phyloP scores from a whole-genome alignment of 805 yeast genomes.

The Suhomyces xylopsoci region DNA sequence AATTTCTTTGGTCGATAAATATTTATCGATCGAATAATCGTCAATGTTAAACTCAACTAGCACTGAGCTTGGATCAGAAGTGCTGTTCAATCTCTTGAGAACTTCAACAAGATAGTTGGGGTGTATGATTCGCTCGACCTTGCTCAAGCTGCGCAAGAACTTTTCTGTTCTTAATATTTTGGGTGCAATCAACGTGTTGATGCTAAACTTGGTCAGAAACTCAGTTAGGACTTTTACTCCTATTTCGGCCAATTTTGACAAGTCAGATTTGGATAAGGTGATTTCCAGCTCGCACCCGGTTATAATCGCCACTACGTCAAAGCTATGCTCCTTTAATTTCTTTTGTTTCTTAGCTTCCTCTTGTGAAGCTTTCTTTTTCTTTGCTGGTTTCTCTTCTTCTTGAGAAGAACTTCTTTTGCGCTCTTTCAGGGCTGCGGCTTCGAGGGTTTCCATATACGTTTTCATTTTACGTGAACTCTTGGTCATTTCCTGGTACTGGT shows the following conservation, averaged over 20 bases:
- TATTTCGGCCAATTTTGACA: slow-evolving; percentile 39
- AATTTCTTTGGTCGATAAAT: slow-evolving; percentile 26
- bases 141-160: slow-evolving; percentile 67
- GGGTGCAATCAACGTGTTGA: slow-evolving; percentile 69
- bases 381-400: slow-evolving; percentile 5
- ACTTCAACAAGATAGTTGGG: slow-evolving; percentile 54
- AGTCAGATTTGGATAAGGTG: slow-evolving; percentile 41
- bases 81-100: slow-evolving; percentile 16
- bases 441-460: slow-evolving; percentile 33
- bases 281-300: slow-evolving; percentile 62
- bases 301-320: slow-evolving; percentile 46
- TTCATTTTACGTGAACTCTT: slow-evolving; percentile 45
- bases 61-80: slow-evolving; percentile 9
- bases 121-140: slow-evolving; percentile 50
- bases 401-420: background rate
- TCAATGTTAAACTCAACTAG: slow-evolving; percentile 21
- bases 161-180: slow-evolving; percentile 82
- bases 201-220: slow-evolving; percentile 34
- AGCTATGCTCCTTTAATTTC: background rate
- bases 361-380: slow-evolving; percentile 13
- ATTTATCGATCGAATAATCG: slow-evolving; percentile 36
- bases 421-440: slow-evolving; percentile 11
- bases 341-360: slow-evolving; percentile 13
- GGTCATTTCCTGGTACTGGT: slow-evolving; percentile 52
- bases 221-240: slow-evolving; percentile 58